Percentiles rank a stretch among this genome's conserved stretches.
These are phyloP conservation scores for Pseudogymnoascus pannorum DNA, from an alignment of 2,329 filamentous ascomycete species.

Conservation along the genomic window DNA sequence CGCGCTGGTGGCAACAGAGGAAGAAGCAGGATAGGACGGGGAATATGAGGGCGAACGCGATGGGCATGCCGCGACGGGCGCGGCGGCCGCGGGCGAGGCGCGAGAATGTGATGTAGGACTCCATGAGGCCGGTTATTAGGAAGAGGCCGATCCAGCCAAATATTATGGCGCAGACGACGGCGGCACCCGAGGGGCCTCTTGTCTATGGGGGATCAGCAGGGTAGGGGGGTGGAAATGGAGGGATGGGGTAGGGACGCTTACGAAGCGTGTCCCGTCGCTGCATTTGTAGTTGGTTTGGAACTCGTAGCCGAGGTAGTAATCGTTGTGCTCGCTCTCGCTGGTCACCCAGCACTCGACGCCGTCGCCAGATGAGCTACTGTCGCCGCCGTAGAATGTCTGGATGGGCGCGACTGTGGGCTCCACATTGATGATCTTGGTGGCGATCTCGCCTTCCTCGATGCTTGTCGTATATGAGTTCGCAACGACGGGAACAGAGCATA, in stretches of 20 bases:
- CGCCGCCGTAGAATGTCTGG: not conserved
- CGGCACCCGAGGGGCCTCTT: no score
- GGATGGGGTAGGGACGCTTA: no score
- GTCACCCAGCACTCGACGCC: no score
- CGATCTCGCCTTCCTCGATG: not conserved
- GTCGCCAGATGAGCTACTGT: no score
- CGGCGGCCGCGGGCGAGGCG: not conserved
- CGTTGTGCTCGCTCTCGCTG: no score
- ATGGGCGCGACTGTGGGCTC: not conserved
- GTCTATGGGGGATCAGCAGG: no score
- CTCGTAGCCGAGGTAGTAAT: no score
- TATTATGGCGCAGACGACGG: not conserved
- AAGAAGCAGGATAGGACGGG: constrained; percentile 1
- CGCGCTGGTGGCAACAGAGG: not conserved
- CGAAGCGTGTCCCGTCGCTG: no score
- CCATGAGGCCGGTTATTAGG: constrained; percentile 30
- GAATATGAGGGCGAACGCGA: not conserved
- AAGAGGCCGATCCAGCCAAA: constrained; percentile 22
- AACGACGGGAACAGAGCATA: not conserved
- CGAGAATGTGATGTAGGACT: constrained; percentile 29
- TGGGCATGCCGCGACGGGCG: constrained; percentile 3
- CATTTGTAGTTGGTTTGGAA: no score
- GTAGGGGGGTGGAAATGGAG: not conserved
- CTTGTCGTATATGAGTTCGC: not conserved
- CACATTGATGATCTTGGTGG: not conserved